Base-by-base conservation (phyloP, 129 eudicot genomes). In the Chrysanthemum makinoi region DNA sequence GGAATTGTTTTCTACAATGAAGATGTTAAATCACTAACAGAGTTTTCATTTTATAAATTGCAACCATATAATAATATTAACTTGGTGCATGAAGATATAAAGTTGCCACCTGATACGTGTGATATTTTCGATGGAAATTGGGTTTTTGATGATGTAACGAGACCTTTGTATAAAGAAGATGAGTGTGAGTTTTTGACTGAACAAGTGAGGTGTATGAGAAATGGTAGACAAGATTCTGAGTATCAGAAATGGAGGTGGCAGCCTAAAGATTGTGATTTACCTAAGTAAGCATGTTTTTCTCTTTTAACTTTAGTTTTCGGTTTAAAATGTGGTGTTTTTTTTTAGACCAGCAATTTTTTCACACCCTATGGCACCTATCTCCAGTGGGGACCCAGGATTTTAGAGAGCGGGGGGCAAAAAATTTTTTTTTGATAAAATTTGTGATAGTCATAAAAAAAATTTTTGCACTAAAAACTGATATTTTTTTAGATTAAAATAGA, bases 201-300 rank as follows among this genome's bases (percentile, higher is more conserved):
- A 1, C 96, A 93, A 55, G 96, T 93, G 10, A 89, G 93, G 33
- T 93, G 98, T 69, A 49, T 87, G 83, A 89, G 82, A 54, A 89
- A 89, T 79, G 95, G 96, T 46, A 87, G 98, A 54, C 57, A 73
- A 57, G 93, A 93, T 82, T 83, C 95, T 17, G 50, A 72, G 72
- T 87, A 87, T 55, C 95, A 89, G 80, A 85, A 89, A 12, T 93
- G 98, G 96, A 87, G 85, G 62, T 93, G 98, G 98, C 95, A 93
- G 70, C 98, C 98, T 15, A 89, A 76, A 67, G 95, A 89, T 64
- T 93, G 98, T 80, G 72, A 86, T 77, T 74, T 93, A 72, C 96
- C 98, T 69, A 93, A 85, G 98, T 93, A 83, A 85, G 80, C 10
- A 28, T 39, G 6, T 46, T 72, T 18, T 43, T 60, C 49, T 48